These are phyloP conservation scores for Metschnikowia hibisci DNA, from an alignment of 805 yeast genomes.

Conservation along the genomic window DNA sequence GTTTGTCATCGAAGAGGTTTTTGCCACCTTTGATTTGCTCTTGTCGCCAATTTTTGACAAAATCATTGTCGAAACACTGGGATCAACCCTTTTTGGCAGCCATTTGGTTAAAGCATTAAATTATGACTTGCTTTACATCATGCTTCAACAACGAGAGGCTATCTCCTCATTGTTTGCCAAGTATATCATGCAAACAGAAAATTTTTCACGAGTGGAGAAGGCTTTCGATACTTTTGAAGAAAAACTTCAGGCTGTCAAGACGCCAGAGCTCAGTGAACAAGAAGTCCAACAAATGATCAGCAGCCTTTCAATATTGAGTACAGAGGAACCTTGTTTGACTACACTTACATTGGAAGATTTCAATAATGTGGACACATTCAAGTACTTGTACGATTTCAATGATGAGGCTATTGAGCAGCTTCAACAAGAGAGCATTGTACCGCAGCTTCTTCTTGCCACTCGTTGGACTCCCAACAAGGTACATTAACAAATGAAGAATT, in stretches of 20 bases:
- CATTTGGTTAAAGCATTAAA: slow-evolving; percentile 24
- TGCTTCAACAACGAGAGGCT: slow-evolving; percentile 25
- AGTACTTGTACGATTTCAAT: slow-evolving; percentile 8
- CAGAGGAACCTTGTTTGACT: slow-evolving; percentile 7
- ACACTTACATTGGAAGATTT: slow-evolving; percentile 6
- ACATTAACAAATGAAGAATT: not conserved
- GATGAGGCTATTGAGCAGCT: not conserved
- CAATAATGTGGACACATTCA: slow-evolving; percentile 23
- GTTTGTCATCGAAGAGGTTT: slow-evolving; percentile 17
- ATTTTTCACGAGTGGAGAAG: slow-evolving; percentile 14
- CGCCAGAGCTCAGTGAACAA: slow-evolving; percentile 7
- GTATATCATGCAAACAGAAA: slow-evolving; percentile 12
- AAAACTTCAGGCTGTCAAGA: slow-evolving; percentile 22
- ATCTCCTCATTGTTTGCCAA: slow-evolving; percentile 17
- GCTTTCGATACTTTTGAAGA: slow-evolving; percentile 11
- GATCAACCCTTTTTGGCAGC: slow-evolving; percentile 15
- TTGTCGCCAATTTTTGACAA: slow-evolving; percentile 19
- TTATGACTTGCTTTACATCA: slow-evolving; percentile 28
- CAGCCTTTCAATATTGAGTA: slow-evolving; percentile 9
- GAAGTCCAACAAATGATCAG: slow-evolving; percentile 13
- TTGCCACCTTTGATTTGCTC: slow-evolving; percentile 14
- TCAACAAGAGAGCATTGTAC: not conserved
- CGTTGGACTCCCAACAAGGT: not conserved
- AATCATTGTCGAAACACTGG: slow-evolving; percentile 15
- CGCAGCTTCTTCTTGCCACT: not conserved